Evolutionary conservation across 805 yeast species (phyloP).

Genomic region (Kluyveromyces nonfermentans): DNA sequence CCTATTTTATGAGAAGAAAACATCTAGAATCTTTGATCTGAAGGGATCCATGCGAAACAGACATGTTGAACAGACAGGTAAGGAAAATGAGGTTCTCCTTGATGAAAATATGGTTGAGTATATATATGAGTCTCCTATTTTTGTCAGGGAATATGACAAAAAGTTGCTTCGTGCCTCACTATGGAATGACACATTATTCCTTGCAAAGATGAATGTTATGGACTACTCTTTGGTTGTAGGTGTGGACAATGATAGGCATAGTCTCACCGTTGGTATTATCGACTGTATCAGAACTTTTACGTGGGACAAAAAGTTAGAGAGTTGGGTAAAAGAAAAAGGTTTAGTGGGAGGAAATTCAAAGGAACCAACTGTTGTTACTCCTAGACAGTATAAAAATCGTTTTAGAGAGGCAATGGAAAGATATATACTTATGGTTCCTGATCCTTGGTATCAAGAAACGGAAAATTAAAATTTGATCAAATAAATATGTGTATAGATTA

Average conservation of each 20-base stretch:
- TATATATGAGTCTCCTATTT: slow-evolving; percentile 90
- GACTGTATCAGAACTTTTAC: slow-evolving; percentile 93
- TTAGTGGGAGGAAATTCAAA: slow-evolving; percentile 79
- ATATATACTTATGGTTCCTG: slow-evolving; percentile 91
- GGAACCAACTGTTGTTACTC: slow-evolving; percentile 95
- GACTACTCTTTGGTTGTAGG: slow-evolving; percentile 95
- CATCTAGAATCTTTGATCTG: slow-evolving; percentile 82
- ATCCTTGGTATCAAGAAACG: slow-evolving; percentile 37
- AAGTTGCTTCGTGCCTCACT: slow-evolving; percentile 75
- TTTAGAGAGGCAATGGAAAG: slow-evolving; percentile 98
- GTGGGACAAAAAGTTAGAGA: slow-evolving; percentile 96
- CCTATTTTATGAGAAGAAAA: slow-evolving; percentile 72
- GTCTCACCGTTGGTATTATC: slow-evolving; percentile 86
- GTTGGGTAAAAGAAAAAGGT: slow-evolving; percentile 96
- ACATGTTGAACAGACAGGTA: slow-evolving; percentile 93
- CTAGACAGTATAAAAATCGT: slow-evolving; percentile 87
- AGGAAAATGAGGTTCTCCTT: slow-evolving; percentile 83
- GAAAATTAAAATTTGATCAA: slow-evolving; percentile 7
- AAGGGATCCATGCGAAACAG: slow-evolving; percentile 98
- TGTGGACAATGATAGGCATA: slow-evolving; percentile 57
- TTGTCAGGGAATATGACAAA: slow-evolving; percentile 87
- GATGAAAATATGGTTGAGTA: slow-evolving; percentile 99
- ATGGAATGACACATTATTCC: slow-evolving; percentile 89
- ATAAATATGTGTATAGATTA: too few relatives aligned
- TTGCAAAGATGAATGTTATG: slow-evolving; percentile 97